phyloP scores from a whole-genome alignment of 192 early-diverging fungal species.

The Chytriomyces sp. region DNA sequence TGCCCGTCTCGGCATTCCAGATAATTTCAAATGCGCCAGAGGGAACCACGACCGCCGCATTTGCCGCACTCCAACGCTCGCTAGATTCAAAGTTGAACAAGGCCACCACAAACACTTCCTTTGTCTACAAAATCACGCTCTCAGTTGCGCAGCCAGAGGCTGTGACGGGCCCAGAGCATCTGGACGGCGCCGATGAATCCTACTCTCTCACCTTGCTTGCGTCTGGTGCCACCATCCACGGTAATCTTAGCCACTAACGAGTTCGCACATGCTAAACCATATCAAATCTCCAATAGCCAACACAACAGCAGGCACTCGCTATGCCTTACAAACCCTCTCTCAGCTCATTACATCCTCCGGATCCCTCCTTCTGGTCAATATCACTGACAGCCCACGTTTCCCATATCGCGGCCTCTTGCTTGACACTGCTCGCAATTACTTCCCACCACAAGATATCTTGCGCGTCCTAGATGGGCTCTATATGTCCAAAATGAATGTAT shows the following conservation, averaged over 20 bases:
- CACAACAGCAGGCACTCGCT: constrained; percentile 68
- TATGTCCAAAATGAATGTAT: constrained; percentile 28
- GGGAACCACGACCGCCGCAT: not conserved
- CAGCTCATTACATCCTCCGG: constrained; percentile 54
- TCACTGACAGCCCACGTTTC: constrained; percentile 30
- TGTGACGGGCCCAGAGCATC: not conserved
- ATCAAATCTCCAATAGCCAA: constrained; percentile 43
- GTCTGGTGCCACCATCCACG: constrained; percentile 31
- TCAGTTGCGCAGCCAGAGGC: not conserved
- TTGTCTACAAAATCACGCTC: not conserved
- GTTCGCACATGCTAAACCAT: constrained; percentile 18
- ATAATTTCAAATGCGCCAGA: not conserved
- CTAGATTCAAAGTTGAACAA: not conserved
- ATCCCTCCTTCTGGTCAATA: constrained; percentile 1
- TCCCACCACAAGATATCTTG: constrained; percentile 23
- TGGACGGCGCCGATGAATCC: constrained; percentile 18
- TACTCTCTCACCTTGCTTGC: constrained; percentile 13
- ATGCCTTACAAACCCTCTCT: constrained; percentile 71
- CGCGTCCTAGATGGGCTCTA: constrained; percentile 27
- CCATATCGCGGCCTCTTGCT: constrained; percentile 34
- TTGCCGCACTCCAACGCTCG: not conserved
- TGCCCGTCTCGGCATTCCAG: not conserved
- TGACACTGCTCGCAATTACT: constrained; percentile 37
- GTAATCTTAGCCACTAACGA: not conserved
- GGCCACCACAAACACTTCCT: not conserved